Base-by-base conservation (phyloP, 148 eudicot genomes). In the Chenopodium suecicum region DNA sequence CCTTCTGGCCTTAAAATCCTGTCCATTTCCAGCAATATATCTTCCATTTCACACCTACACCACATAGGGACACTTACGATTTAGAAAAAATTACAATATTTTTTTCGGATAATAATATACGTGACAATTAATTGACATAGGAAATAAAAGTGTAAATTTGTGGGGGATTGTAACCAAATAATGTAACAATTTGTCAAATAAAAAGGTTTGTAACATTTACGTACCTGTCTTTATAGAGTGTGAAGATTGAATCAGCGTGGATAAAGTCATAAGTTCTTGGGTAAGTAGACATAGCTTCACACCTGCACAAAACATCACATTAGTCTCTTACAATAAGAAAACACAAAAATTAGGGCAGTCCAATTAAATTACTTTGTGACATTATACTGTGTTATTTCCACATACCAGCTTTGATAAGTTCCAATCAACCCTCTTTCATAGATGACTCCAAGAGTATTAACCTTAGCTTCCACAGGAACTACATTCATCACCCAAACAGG, bases 201-300 rank as follows among this genome's bases (percentile, higher is more conserved):
- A 50, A 50, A 50, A 11, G 13, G 4, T 50, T 50, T 50, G 16
- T 9, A 9, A 50, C 4, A 50, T 50, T 50, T 6, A 41, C 44
- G 14, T 50, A 90, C 98, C 91, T 88, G 80, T 88, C 83, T 58
- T 92, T 81, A 83, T 93, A 93, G 41, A 93, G 87, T 7, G 92
- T 89, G 79, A 92, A 93, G 7, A 93, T 29, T 8, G 92, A 88
- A 89, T 90, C 90, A 13, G 91, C 92, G 75, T 93, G 98, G 37
- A 93, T 88, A 47, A 93, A 89, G 67, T 93, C 98, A 37, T 93
- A 93, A 0, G 98, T 92, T 80, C 98, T 88, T 46, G 98, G 98
- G 76, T 93, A 93, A 54, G 95, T 93, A n/a, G 98, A 93, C 92
- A 93, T 91, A 3, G 95, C 98, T 86, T 93, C 94, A 79, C 98